phyloP scores from a whole-genome alignment of 2,329 filamentous ascomycete species.

The Neopestalotiopsis clavispora region DNA sequence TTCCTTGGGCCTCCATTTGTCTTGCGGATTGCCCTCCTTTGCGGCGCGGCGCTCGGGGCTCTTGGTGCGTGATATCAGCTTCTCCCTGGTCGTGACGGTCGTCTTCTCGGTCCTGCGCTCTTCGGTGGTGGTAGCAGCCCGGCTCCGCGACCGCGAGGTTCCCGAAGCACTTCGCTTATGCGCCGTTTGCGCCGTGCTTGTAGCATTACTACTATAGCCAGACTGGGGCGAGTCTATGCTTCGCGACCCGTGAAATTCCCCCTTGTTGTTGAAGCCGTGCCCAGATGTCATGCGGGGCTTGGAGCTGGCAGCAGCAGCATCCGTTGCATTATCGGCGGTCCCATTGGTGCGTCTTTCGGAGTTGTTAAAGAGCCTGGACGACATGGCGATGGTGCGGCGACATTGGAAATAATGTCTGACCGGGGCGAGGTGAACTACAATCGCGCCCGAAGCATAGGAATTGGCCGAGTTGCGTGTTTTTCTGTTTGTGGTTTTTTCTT shows the following conservation, averaged over 20 bases:
- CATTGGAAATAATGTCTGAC: conserved; percentile 27
- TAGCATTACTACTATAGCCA: conserved; percentile 30
- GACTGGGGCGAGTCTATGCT: conserved; percentile 33
- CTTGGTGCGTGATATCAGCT: conserved; percentile 60
- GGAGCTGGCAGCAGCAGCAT: conserved; percentile 11
- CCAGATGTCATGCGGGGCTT: conserved; percentile 36
- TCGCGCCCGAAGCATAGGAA: conserved; percentile 22
- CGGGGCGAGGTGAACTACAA: conserved; percentile 12
- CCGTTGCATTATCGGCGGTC: conserved; percentile 35
- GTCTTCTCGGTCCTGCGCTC: conserved; percentile 62
- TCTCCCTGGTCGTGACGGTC: conserved; percentile 67
- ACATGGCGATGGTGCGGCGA: conserved; percentile 34
- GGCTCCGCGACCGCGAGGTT: conserved; percentile 56
- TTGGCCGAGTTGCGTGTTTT: neutral
- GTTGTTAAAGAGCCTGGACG: conserved; percentile 44
- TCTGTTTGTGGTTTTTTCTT: neutral
- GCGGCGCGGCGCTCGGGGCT: conserved; percentile 57
- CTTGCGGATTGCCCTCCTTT: conserved; percentile 36
- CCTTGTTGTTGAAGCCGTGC: conserved; percentile 14
- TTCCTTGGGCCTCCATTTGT: conserved; percentile 43
- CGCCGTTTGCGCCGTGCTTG: conserved; percentile 52
- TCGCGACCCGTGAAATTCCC: conserved; percentile 13
- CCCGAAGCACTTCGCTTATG: conserved; percentile 65
- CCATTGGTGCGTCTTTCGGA: conserved; percentile 48
- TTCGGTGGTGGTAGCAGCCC: conserved; percentile 43